These are phyloP conservation scores for Lathyrus oleraceus DNA, from an alignment of 306 rosid genomes.

Conservation along the genomic window DNA sequence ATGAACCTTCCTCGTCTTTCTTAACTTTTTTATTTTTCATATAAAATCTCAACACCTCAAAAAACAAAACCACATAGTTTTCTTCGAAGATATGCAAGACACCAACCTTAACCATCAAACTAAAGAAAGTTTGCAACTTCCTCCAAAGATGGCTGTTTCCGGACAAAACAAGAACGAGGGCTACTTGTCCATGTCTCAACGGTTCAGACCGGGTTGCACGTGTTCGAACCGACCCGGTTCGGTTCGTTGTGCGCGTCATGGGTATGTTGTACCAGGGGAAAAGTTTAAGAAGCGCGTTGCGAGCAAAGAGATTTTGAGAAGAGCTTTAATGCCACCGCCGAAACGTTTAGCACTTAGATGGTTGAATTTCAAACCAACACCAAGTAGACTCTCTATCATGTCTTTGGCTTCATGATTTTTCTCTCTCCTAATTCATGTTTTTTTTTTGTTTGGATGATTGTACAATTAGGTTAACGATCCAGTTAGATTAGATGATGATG, in stretches of 20 bases:
- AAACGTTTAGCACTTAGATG: slow-evolving; percentile 66
- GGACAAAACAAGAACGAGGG: slow-evolving; percentile 23
- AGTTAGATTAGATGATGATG: slow-evolving; percentile 35
- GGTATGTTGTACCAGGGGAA: slow-evolving; percentile 52
- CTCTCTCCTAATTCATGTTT: background rate
- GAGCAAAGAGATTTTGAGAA: slow-evolving; percentile 68
- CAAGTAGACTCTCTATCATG: slow-evolving; percentile 89
- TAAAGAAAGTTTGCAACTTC: slow-evolving; percentile 27
- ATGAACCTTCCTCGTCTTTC: slow-evolving; percentile 8
- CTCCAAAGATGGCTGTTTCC: slow-evolving; percentile 22
- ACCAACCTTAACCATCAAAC: slow-evolving; percentile 23
- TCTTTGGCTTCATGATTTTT: slow-evolving; percentile 54
- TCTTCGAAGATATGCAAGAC: slow-evolving; percentile 33
- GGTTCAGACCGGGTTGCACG: slow-evolving; percentile 49
- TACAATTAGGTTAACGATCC: slow-evolving; percentile 37
- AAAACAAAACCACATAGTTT: background rate
- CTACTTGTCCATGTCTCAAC: slow-evolving; percentile 30
- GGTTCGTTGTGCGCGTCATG: slow-evolving; percentile 55
- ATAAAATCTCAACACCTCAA: background rate
- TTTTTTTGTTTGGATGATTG: slow-evolving; percentile 19
- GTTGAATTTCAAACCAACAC: slow-evolving; percentile 81
- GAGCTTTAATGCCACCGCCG: slow-evolving; percentile 68
- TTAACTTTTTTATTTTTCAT: background rate
- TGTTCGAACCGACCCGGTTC: slow-evolving; percentile 56
- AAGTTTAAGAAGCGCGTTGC: slow-evolving; percentile 49